phyloP scores from a whole-genome alignment of 2,329 filamentous ascomycete genomes.

The Pezicula neosporulosa region DNA sequence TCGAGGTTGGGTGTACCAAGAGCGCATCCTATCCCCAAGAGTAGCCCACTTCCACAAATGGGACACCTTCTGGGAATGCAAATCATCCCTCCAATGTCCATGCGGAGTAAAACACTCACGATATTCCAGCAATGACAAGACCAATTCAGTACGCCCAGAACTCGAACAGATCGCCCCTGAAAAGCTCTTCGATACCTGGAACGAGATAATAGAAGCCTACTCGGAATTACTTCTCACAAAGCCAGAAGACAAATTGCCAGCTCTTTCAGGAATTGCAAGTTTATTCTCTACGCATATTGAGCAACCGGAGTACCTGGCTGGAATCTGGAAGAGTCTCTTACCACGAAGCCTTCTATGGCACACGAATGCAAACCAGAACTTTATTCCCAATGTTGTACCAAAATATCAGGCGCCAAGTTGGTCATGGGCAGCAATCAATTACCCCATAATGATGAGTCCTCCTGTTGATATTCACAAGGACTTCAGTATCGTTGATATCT shows the following conservation, averaged over 20 bases:
- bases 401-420: constrained; percentile 2
- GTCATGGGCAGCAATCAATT: constrained; percentile 4
- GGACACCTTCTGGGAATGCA: constrained; percentile 1
- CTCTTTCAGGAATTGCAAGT: constrained; percentile 6
- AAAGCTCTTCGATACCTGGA: constrained; percentile 2
- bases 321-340: background rate
- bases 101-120: background rate
- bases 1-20: constrained; percentile 1
- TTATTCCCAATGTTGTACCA: background rate
- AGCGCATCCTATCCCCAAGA: background rate
- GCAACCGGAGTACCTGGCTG: background rate
- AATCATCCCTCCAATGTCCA: background rate
- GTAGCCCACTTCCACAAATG: background rate
- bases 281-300: background rate
- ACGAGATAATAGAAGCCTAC: constrained; percentile 6
- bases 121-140: background rate
- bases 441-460: background rate
- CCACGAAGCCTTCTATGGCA: constrained; percentile 3
- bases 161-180: background rate
- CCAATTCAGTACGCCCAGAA: background rate
- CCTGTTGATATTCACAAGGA: background rate
- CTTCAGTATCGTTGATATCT: background rate
- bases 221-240: constrained; percentile 3
- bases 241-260: constrained; percentile 6
- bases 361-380: background rate